Conservation (phyloP, 164 flowering plant species). For the Tetracentron sinense region DNA sequence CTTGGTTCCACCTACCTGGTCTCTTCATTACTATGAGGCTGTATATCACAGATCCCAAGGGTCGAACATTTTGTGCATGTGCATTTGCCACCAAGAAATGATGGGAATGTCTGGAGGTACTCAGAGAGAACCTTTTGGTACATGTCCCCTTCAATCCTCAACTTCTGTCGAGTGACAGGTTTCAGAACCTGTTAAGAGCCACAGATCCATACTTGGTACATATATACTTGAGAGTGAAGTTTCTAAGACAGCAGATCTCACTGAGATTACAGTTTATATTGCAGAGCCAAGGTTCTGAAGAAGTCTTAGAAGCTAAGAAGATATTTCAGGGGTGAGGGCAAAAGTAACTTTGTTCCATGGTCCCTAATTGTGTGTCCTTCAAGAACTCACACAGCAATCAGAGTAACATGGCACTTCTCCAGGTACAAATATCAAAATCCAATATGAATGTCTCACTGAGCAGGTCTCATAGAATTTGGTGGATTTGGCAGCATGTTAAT, state of each 20-base stretch:
- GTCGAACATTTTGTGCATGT: conserved; percentile 39
- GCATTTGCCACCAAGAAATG: conserved; percentile 63
- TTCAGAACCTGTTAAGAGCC: conserved; percentile 43
- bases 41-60: neutral
- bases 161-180: conserved; percentile 46
- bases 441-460: too few relatives aligned
- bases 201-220: neutral
- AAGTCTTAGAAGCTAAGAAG: neutral
- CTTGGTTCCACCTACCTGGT: neutral
- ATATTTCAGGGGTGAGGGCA: too few relatives aligned
- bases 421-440: too few relatives aligned
- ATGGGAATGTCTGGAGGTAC: conserved; percentile 41
- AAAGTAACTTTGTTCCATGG: too few relatives aligned
- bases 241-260: neutral
- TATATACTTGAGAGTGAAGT: neutral
- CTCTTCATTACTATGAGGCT: conserved; percentile 7
- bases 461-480: too few relatives aligned
- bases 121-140: conserved; percentile 41
- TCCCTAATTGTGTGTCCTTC: too few relatives aligned
- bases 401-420: too few relatives aligned
- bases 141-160: conserved; percentile 46
- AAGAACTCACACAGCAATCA: too few relatives aligned
- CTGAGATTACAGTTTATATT: neutral
- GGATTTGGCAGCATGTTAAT: too few relatives aligned
- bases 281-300: neutral